Percentiles rank a stretch among this genome's conserved stretches.
These are phyloP conservation scores for Nosema granulosis DNA, from an alignment of 371 early-diverging fungal genomes.

Conservation along the genomic window DNA sequence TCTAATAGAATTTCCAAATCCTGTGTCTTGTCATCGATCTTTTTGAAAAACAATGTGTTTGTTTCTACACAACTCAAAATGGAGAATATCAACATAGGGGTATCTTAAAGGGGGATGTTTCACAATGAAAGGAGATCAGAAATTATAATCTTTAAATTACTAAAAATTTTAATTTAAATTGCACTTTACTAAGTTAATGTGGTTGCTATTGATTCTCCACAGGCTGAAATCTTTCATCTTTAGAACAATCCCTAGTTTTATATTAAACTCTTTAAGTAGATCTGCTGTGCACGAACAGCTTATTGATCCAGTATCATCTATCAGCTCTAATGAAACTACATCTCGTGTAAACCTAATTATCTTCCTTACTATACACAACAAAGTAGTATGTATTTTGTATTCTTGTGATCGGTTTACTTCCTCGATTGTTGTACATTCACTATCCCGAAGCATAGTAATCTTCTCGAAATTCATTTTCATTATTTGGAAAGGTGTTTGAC, in stretches of 20 bases:
- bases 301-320: constrained; percentile 37
- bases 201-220: constrained; percentile 40
- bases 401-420: constrained; percentile 9
- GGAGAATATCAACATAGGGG: no score
- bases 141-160: no score
- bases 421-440: background rate
- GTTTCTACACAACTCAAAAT: no score
- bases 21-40: no score
- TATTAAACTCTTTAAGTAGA: constrained; percentile 8
- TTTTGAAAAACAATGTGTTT: no score
- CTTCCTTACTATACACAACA: constrained; percentile 35
- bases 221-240: constrained; percentile 17
- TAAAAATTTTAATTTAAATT: no score
- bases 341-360: constrained; percentile 17
- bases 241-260: constrained; percentile 30
- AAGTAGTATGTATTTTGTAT: constrained; percentile 8
- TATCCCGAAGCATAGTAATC: background rate
- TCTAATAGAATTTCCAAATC: no score
- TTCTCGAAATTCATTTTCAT: constrained; percentile 41
- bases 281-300: constrained; percentile 12
- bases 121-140: no score
- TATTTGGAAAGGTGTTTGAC: constrained; percentile 14
- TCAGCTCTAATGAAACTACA: constrained; percentile 14
- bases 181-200: constrained; percentile 41
- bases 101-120: no score